These are phyloP conservation scores for Botrytis porri DNA, from an alignment of 2,329 filamentous ascomycete genomes.

Conservation along the genomic window DNA sequence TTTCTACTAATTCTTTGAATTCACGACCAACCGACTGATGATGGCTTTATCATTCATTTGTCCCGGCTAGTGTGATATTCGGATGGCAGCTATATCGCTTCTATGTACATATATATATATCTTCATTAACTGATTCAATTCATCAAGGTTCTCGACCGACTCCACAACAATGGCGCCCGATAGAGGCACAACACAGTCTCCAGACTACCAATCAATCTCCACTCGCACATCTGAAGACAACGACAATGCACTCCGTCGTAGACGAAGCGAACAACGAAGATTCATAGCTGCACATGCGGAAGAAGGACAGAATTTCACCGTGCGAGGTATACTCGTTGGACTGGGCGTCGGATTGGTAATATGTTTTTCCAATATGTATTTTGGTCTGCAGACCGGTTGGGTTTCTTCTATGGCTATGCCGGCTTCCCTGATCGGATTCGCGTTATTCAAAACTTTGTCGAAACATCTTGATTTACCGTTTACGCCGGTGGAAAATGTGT, in stretches of 20 bases:
- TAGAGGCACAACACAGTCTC: slow-evolving; percentile 24
- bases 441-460: slow-evolving; percentile 79
- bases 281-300: slow-evolving; percentile 35
- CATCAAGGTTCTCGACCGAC: background rate
- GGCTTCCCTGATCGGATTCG: slow-evolving; percentile 88
- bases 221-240: slow-evolving; percentile 22
- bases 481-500: slow-evolving; percentile 90
- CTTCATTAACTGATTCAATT: background rate
- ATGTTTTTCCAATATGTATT: slow-evolving; percentile 97
- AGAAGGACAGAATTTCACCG: slow-evolving; percentile 69
- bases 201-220: slow-evolving; percentile 31
- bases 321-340: slow-evolving; percentile 76
- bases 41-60: background rate
- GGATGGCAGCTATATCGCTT: background rate
- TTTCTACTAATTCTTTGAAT: background rate
- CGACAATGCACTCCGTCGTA: slow-evolving; percentile 24
- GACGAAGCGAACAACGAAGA: slow-evolving; percentile 32
- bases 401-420: slow-evolving; percentile 95
- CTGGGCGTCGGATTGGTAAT: slow-evolving; percentile 84
- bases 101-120: background rate
- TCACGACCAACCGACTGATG: background rate
- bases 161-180: slow-evolving; percentile 30
- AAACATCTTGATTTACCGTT: slow-evolving; percentile 76
- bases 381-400: slow-evolving; percentile 86
- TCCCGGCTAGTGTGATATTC: background rate